phyloP scores from a whole-genome alignment of 2,329 filamentous ascomycete genomes.

The Xylaria sp. region DNA sequence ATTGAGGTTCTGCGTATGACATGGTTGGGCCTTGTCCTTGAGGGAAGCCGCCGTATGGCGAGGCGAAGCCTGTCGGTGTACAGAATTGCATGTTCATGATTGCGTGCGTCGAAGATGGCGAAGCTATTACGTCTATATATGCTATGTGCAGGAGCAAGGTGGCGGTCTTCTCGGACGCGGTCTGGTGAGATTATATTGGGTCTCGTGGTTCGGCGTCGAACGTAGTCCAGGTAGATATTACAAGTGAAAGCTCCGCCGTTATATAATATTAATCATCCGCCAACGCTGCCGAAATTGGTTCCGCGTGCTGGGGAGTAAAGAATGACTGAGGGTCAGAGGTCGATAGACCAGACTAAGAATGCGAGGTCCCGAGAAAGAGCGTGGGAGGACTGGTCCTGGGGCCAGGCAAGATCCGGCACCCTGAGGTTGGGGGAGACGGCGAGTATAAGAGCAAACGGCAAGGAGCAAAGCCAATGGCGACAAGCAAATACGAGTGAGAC shows the following conservation, averaged over 20 bases:
- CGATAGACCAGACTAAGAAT: slow-evolving; percentile 31
- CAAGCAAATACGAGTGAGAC: slow-evolving; percentile 41
- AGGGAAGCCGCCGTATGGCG: slow-evolving; percentile 37
- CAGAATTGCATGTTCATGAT: slow-evolving; percentile 42
- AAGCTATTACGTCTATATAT: slow-evolving; percentile 31
- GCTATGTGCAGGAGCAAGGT: slow-evolving; percentile 21
- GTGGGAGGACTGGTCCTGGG: slow-evolving; percentile 38
- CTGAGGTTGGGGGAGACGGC: slow-evolving; percentile 29
- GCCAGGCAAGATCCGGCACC: slow-evolving; percentile 24
- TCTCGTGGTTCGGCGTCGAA: slow-evolving; percentile 17
- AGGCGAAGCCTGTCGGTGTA: slow-evolving; percentile 34
- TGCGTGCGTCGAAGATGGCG: slow-evolving; percentile 18
- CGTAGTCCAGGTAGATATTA: slow-evolving; percentile 25
- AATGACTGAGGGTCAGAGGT: slow-evolving; percentile 43
- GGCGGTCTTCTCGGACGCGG: slow-evolving; percentile 12
- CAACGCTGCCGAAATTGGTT: slow-evolving; percentile 18
- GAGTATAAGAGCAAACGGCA: slow-evolving; percentile 39
- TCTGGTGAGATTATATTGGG: slow-evolving; percentile 23
- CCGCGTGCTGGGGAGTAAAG: slow-evolving; percentile 32
- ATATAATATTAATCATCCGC: slow-evolving; percentile 32
- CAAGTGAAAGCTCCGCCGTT: slow-evolving; percentile 11
- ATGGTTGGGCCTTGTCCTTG: slow-evolving; percentile 34
- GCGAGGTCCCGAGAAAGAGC: slow-evolving; percentile 37
- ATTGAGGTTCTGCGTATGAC: slow-evolving; percentile 38
- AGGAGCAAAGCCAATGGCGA: slow-evolving; percentile 30